These are phyloP conservation scores for Auriscalpium vulgare DNA, from an alignment of 768 basidiomycete species.

Conservation along the genomic window DNA sequence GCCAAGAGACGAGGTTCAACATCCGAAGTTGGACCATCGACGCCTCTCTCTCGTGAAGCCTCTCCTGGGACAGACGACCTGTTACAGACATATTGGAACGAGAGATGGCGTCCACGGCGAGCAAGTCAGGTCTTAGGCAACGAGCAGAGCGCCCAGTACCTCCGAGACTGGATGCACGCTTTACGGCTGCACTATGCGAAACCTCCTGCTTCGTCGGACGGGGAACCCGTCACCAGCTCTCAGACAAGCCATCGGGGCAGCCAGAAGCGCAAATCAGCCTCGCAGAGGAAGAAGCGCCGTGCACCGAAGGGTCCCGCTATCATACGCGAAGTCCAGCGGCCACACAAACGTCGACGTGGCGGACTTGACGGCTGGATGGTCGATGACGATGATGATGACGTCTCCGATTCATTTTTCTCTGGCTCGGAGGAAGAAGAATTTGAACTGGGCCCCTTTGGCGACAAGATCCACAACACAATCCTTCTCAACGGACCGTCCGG, in stretches of 20 bases:
- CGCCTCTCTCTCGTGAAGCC: not conserved
- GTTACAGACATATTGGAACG: conserved; percentile 52
- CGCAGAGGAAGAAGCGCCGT: conserved; percentile 7
- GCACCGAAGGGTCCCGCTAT: conserved; percentile 6
- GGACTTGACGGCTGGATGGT: conserved; percentile 12
- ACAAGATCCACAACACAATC: conserved; percentile 75
- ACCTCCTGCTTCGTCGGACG: conserved; percentile 3
- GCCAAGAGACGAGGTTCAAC: no score
- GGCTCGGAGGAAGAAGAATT: not conserved
- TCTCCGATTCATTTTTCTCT: not conserved
- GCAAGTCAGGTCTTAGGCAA: conserved; percentile 79
- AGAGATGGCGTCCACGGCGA: conserved; percentile 65
- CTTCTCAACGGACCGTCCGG: conserved; percentile 79
- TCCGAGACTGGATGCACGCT: conserved; percentile 75
- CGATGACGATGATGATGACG: conserved; percentile 8
- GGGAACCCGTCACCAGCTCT: not conserved
- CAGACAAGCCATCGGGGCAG: not conserved
- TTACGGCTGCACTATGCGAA: conserved; percentile 48
- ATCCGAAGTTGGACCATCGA: no score
- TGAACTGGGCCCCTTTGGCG: conserved; percentile 21
- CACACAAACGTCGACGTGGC: conserved; percentile 6
- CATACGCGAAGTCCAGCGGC: conserved; percentile 13
- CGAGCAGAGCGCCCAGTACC: conserved; percentile 55
- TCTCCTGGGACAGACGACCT: not conserved
- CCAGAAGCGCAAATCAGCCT: not conserved